Evolutionary conservation across 345 rosid species (phyloP), one percentile per base, ranked within the genome.

Genomic region (Triadica sebifera): DNA sequence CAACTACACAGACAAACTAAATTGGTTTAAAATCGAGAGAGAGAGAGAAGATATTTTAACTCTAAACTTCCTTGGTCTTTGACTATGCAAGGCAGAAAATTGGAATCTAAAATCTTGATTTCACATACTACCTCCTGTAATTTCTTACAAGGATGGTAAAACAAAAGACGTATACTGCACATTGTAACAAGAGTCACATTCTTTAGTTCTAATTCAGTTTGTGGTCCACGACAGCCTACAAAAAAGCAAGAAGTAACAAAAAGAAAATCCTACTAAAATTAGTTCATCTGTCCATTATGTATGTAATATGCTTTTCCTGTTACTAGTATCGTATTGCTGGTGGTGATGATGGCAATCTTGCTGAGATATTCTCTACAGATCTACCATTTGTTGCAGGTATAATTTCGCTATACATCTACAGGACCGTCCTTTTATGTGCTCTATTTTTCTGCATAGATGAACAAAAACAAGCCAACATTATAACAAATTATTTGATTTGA

Each of bases 391-490:
- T 69, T 78, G 84, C 85, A 75, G 74, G 83, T 89, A 87, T 84
- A 73, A 72, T 73, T 67, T 70, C 75, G 83, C 89, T 84, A 83
- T 87, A 93, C 91, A 88, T 85, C 88, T 85, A 84, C 79, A 70
- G 71, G 86, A 76, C 67, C 85, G 75, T 80, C 89, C 78, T 69
- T 83, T 78, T 81, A 79, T 81, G 80, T 84, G 88, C 89, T 81
- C 85, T 85, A 88, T 84, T 84, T 85, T 86, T 87, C 96, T 90
- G 92, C 92, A 84, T 39, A 9, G 12, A 77, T 4, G 22, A 65
- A 53, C 47, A 58, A 17, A 67, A 34, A 77, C 63, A 52, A 59
- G 66, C 55, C 73, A 58, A 50, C 6, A 77, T 74, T 19, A 67
- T 43, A 60, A 65, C 3, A 47, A 50, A 57, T 60, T 63, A 39